Conservation (phyloP, 805 yeast genomes). For the Ascoidea rubescens region DNA sequence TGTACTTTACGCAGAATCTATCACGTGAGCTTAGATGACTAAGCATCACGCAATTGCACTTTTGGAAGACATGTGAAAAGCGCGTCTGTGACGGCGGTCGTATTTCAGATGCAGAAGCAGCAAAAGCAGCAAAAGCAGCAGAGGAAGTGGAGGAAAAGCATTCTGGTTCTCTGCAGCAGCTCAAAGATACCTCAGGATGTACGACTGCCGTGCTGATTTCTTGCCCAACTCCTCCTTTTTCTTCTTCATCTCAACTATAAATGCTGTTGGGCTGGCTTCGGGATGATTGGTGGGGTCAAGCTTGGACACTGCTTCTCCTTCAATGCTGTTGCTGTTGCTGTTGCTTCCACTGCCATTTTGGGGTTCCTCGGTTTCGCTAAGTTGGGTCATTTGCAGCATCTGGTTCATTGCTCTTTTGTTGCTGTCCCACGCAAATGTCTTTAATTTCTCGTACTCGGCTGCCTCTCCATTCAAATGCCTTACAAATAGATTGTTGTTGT, state of each 20-base stretch:
- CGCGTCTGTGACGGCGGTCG: too few relatives aligned
- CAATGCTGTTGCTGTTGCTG: slow-evolving; percentile 4
- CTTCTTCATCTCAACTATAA: slow-evolving; percentile 18
- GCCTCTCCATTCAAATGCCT: slow-evolving; percentile 26
- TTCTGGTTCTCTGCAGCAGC: too few relatives aligned
- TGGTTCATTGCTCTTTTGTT: slow-evolving; percentile 2
- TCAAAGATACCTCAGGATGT: too few relatives aligned
- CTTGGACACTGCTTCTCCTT: slow-evolving; percentile 10
- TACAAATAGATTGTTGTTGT: slow-evolving; percentile 28
- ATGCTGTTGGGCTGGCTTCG: slow-evolving; percentile 24
- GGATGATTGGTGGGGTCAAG: slow-evolving; percentile 12
- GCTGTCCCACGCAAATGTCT: slow-evolving; percentile 23
- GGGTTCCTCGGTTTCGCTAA: background rate
- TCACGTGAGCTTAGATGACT: too few relatives aligned
- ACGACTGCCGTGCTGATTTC: background rate
- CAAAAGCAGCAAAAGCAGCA: too few relatives aligned
- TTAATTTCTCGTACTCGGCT: slow-evolving; percentile 22
- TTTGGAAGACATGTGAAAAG: too few relatives aligned
- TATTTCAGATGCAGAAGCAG: too few relatives aligned
- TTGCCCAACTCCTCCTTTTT: slow-evolving; percentile 14
- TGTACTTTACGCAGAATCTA: too few relatives aligned
- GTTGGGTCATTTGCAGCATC: background rate
- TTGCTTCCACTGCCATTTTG: background rate
- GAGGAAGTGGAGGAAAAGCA: too few relatives aligned
- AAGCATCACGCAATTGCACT: too few relatives aligned